Conservation (phyloP, 1,284 basidiomycete genomes). For the Microbotryum violaceum region DNA sequence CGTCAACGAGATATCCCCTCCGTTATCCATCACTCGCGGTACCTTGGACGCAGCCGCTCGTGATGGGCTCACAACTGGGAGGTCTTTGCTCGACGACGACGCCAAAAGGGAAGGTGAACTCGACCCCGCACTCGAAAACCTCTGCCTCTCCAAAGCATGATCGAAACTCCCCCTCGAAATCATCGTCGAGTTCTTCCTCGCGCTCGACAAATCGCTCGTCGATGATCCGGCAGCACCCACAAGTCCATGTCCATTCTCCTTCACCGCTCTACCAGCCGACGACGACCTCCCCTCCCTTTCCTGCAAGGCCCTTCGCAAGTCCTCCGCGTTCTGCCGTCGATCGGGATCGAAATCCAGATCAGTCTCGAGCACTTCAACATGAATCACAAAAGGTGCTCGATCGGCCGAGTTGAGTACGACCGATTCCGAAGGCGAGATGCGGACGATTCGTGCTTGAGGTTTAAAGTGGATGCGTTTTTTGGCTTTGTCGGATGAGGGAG, state of each 20-base stretch:
- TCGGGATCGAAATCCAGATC: conserved; percentile 91
- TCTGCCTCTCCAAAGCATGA: neutral
- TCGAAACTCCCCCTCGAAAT: neutral
- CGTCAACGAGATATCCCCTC: too few relatives aligned
- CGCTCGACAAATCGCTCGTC: too few relatives aligned
- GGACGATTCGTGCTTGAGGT: conserved; percentile 85
- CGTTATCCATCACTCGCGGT: neutral
- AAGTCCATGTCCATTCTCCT: neutral
- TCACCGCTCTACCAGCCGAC: neutral
- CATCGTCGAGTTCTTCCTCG: neutral
- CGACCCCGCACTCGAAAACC: too few relatives aligned
- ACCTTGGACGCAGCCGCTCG: neutral
- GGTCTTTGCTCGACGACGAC: neutral
- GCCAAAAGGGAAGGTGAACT: neutral
- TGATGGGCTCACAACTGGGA: neutral
- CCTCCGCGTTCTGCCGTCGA: conserved; percentile 60
- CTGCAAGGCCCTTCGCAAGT: conserved; percentile 29
- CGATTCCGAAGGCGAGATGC: conserved; percentile 94
- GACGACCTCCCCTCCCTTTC: conserved; percentile 28
- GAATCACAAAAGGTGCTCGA: conserved; percentile 83
- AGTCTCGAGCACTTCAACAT: conserved; percentile 83
- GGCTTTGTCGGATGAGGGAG: neutral
- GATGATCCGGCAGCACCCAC: too few relatives aligned
- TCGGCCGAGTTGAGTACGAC: conserved; percentile 98
- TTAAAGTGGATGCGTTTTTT: neutral